Evolutionary conservation across 169 alveolate genomes (phyloP).

Genomic region (Eimeria necatrix): DNA sequence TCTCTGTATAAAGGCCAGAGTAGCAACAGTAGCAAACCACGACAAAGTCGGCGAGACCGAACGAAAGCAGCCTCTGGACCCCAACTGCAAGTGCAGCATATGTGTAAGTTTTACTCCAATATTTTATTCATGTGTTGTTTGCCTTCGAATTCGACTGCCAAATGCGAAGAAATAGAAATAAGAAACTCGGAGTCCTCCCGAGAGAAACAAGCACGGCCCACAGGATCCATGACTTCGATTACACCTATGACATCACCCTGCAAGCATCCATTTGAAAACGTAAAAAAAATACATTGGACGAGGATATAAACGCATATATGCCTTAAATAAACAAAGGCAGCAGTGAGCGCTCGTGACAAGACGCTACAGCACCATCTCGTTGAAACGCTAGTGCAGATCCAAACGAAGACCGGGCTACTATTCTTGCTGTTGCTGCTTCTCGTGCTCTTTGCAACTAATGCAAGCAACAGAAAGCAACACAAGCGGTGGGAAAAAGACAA

Average conservation of each 20-base stretch:
- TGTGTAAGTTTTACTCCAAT: not conserved
- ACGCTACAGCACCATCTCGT: not conserved
- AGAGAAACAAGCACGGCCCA: conserved; percentile 25
- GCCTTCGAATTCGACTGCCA: conserved; percentile 69
- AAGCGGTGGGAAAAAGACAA: too few relatives aligned
- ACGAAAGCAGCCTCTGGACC: too few relatives aligned
- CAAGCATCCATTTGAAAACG: not conserved
- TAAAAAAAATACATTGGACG: not conserved
- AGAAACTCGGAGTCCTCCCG: conserved; percentile 22
- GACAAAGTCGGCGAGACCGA: too few relatives aligned
- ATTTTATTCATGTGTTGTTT: conserved; percentile 56
- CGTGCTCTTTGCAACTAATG: too few relatives aligned
- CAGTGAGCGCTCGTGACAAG: not conserved
- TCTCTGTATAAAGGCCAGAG: too few relatives aligned
- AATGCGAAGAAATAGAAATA: conserved; percentile 26
- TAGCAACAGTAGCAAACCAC: too few relatives aligned
- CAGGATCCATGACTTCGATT: conserved; percentile 57
- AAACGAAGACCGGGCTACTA: too few relatives aligned
- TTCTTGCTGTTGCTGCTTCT: too few relatives aligned
- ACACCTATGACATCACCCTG: conserved; percentile 73
- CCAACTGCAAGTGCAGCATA: too few relatives aligned
- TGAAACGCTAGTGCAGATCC: too few relatives aligned
- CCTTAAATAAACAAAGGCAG: not conserved
- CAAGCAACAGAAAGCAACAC: too few relatives aligned
- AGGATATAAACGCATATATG: not conserved